These are phyloP conservation scores for Pseudevernia furfuracea DNA, from an alignment of 495 filamentous ascomycete genomes.

Conservation along the genomic window DNA sequence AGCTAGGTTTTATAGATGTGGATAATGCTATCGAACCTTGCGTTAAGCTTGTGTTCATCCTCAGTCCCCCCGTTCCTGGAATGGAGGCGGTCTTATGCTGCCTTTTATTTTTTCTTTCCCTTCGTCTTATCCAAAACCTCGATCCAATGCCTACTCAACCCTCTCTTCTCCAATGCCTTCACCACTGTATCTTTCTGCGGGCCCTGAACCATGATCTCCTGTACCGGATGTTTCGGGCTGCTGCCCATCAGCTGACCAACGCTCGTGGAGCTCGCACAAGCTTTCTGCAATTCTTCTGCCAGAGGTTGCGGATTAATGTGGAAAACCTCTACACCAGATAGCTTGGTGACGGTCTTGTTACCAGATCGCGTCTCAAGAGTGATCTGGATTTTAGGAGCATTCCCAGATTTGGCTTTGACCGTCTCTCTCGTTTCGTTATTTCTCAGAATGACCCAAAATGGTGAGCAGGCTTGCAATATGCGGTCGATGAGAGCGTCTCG, in stretches of 20 bases:
- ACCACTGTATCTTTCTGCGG: slow-evolving; percentile 56
- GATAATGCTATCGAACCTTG: not conserved
- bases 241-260: slow-evolving; percentile 53
- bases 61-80: not conserved
- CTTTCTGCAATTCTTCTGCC: slow-evolving; percentile 63
- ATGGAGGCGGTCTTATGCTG: not conserved
- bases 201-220: slow-evolving; percentile 67
- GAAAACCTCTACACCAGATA: slow-evolving; percentile 56
- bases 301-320: slow-evolving; percentile 52
- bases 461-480: slow-evolving; percentile 43
- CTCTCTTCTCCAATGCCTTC: slow-evolving; percentile 53
- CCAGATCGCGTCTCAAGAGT: slow-evolving; percentile 58
- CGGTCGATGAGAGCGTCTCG: slow-evolving; percentile 58
- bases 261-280: slow-evolving; percentile 63
- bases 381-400: slow-evolving; percentile 52
- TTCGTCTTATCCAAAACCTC: slow-evolving; percentile 64
- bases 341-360: slow-evolving; percentile 60
- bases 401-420: slow-evolving; percentile 57
- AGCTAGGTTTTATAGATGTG: not conserved
- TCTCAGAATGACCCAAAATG: slow-evolving; percentile 53
- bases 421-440: slow-evolving; percentile 42
- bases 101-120: slow-evolving; percentile 48
- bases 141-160: slow-evolving; percentile 51
- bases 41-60: not conserved
- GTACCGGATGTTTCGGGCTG: slow-evolving; percentile 52